These are phyloP conservation scores for Tulasnella calospora DNA, from an alignment of 768 basidiomycete genomes.

Conservation along the genomic window DNA sequence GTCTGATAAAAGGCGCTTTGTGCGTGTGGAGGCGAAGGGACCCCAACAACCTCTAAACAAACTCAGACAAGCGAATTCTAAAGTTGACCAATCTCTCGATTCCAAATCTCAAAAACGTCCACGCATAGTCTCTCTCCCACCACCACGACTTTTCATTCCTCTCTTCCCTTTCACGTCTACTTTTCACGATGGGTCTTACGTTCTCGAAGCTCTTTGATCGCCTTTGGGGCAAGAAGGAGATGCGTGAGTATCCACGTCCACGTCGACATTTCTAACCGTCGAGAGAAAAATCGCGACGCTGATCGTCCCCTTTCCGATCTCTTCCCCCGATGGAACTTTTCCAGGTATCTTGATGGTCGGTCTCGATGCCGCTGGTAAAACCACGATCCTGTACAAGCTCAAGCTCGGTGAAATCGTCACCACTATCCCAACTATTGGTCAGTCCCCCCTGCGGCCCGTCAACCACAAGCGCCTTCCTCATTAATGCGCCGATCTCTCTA, in stretches of 20 bases:
- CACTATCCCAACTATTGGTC: conserved; percentile 99
- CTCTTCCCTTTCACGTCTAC: conserved; percentile 7
- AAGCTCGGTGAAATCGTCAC: conserved; percentile 99
- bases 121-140: not conserved
- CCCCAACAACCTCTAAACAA: no score
- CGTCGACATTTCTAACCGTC: not conserved
- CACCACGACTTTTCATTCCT: conserved; percentile 1
- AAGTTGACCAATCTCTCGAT: not conserved
- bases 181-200: conserved; percentile 40
- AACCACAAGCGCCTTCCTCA: conserved; percentile 27
- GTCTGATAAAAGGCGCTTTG: not conserved
- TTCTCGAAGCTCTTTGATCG: conserved; percentile 57
- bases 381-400: conserved; percentile 97
- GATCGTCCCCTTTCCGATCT: conserved; percentile 6
- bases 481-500: not conserved
- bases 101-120: no score
- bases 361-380: conserved; percentile 98
- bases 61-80: conserved; percentile 11
- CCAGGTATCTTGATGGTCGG: conserved; percentile 99
- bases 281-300: not conserved
- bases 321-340: conserved; percentile 31
- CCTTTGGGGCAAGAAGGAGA: conserved; percentile 98
- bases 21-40: no score
- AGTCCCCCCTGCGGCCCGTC: conserved; percentile 37
- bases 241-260: conserved; percentile 64